phyloP scores from a whole-genome alignment of 345 rosid species.

The Ricinus communis region DNA sequence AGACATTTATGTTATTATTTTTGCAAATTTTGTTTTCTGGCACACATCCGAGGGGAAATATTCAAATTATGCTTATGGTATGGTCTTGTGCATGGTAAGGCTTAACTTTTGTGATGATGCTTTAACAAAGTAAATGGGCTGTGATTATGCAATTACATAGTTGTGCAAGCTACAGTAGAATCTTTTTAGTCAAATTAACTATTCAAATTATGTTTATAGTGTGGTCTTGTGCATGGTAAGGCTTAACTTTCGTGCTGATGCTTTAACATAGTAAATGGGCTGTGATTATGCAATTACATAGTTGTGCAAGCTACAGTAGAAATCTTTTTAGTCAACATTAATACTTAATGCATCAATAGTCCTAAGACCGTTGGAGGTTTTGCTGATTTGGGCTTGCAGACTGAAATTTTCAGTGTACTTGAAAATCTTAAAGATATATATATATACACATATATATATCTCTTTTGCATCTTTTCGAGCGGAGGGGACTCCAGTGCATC shows the following conservation, averaged over 20 bases:
- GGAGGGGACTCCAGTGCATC: neutral
- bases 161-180: neutral
- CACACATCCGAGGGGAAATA: neutral
- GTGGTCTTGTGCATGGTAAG: neutral
- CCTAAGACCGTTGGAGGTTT: too few species aligned
- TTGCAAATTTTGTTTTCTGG: neutral
- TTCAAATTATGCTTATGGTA: neutral
- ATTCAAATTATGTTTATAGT: neutral
- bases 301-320: neutral
- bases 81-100: neutral
- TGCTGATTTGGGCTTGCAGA: too few species aligned
- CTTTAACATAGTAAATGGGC: neutral
- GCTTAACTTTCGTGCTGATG: neutral
- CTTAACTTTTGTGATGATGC: neutral
- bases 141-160: neutral
- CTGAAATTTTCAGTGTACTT: neutral
- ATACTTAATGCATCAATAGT: too few species aligned
- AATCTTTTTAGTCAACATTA: too few species aligned
- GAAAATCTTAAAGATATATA: neutral
- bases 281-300: neutral
- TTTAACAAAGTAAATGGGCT: neutral
- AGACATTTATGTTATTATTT: neutral
- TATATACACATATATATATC: too few species aligned
- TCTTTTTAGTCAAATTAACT: too few species aligned
- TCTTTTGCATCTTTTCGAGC: too few species aligned